Evolutionary conservation across 164 flowering plant genomes (phyloP), one percentile per base, ranked within the genome.

Genomic region (Tetrastigma voinierianum): DNA sequence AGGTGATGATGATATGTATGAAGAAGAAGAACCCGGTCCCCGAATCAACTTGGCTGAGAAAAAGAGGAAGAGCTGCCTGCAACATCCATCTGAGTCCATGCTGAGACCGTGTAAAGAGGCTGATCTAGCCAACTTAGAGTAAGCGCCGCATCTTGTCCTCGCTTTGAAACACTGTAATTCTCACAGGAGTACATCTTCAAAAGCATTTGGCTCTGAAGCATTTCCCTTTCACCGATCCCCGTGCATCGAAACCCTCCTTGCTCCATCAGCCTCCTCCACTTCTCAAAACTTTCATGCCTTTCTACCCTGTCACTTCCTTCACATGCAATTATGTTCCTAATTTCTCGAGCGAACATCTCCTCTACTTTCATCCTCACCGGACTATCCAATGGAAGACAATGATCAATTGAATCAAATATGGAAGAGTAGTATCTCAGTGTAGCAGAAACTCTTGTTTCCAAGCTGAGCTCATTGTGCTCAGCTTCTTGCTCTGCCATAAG

Each of bases 401-500:
- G 65, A 55, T 84, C 87, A 19, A 94, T 69, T 2, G 88, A 74
- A 68, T 95, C 98, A 47, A 90, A 95, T 18, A 90, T 61, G 60
- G 98, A 94, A 4, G 93, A 81, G 76, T 95, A 95, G 78, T 92
- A 87, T 54, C 78, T 81, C 74, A 95, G 53, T 14, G 98, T 83
- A 46, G 81, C 86, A 65, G 72, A 79, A 5, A 92, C 75, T 70
- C 98, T 83, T 17, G 65, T 46, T 32, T 87, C 94, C 72, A 93
- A 78, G 51, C 59, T 74, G 15, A 66, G 48, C 19, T 66, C 74
- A 54, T 90, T 84, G 82, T 89, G 87, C 16, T 81, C 82, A 0
- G 88, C 90, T 77, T 95, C 98, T 70, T 95, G 97, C 79, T 95
- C 98, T 9, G 87, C 94, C 78, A 89, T 70, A 3, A 95, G 67